phyloP scores from a whole-genome alignment of 768 basidiomycete species.

The Rhizopogon rudus region DNA sequence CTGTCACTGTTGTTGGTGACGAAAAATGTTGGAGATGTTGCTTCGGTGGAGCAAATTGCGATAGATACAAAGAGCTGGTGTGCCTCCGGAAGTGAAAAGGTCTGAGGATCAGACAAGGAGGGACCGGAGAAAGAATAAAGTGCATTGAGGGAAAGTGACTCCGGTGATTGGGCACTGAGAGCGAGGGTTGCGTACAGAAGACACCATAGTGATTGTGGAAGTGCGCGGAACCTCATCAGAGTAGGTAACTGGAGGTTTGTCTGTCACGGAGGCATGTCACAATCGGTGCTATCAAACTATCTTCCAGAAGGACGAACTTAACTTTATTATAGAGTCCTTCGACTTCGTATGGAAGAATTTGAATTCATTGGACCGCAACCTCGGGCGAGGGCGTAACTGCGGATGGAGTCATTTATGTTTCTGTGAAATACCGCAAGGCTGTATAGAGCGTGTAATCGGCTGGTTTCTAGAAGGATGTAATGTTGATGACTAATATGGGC shows the following conservation, averaged over 20 bases:
- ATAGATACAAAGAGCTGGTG: conserved; percentile 40
- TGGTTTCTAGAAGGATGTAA: background rate
- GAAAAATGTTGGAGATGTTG: conserved; percentile 47
- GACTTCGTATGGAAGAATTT: too few relatives aligned
- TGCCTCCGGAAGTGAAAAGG: conserved; percentile 37
- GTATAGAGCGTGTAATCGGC: too few relatives aligned
- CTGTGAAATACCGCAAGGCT: too few relatives aligned
- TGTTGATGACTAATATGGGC: background rate
- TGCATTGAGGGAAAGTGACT: conserved; percentile 30
- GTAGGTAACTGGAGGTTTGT: too few relatives aligned
- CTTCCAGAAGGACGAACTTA: too few relatives aligned
- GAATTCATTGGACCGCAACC: too few relatives aligned
- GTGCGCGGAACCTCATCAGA: background rate
- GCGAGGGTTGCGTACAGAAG: conserved; percentile 4
- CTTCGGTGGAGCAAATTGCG: conserved; percentile 38
- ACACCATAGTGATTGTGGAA: conserved; percentile 3
- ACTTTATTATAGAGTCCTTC: too few relatives aligned
- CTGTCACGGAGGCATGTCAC: too few relatives aligned
- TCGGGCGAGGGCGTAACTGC: too few relatives aligned
- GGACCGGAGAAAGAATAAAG: conserved; percentile 28
- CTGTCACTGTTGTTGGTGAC: conserved; percentile 38
- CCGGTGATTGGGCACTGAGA: conserved; percentile 10
- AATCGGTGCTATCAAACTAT: too few relatives aligned
- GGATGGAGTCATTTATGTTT: too few relatives aligned
- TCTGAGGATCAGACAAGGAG: conserved; percentile 27